phyloP scores from a whole-genome alignment of 108 stramenopile genomes.

The Conticribra guillardii region DNA sequence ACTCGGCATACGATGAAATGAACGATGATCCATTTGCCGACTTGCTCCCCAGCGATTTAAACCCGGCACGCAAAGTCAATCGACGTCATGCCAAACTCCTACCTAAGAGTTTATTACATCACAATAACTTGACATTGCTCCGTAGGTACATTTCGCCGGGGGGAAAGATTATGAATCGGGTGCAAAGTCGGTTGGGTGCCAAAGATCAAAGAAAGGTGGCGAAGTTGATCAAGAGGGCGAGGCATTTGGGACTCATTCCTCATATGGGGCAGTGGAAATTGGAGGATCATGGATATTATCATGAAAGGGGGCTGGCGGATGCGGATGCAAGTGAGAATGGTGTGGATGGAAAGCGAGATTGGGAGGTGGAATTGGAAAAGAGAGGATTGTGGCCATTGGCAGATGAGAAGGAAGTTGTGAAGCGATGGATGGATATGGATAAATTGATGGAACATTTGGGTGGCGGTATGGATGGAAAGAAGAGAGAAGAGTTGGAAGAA shows the following conservation, averaged over 20 bases:
- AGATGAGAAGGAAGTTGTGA: slow-evolving; percentile 29
- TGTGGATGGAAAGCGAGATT: slow-evolving; percentile 17
- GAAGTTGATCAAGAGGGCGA: slow-evolving; percentile 79
- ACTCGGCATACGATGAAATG: slow-evolving; percentile 30
- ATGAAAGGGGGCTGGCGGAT: slow-evolving; percentile 59
- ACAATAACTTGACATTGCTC: slow-evolving; percentile 78
- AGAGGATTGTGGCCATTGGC: slow-evolving; percentile 40
- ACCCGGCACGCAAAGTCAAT: slow-evolving; percentile 73
- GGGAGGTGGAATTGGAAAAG: slow-evolving; percentile 47
- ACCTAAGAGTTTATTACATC: slow-evolving; percentile 70
- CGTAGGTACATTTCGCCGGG: slow-evolving; percentile 76
- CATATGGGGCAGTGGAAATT: slow-evolving; percentile 77
- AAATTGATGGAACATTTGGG: slow-evolving; percentile 27
- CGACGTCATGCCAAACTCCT: slow-evolving; percentile 70
- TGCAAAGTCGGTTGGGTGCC: slow-evolving; percentile 78
- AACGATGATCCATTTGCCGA: slow-evolving; percentile 80
- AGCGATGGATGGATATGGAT: slow-evolving; percentile 37
- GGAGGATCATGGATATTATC: slow-evolving; percentile 72
- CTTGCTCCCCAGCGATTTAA: slow-evolving; percentile 75
- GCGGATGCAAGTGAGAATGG: slow-evolving; percentile 37
- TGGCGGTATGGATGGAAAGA: slow-evolving; percentile 22
- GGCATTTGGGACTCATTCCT: slow-evolving; percentile 79
- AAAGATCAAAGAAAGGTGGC: slow-evolving; percentile 85
- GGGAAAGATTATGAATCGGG: slow-evolving; percentile 84
- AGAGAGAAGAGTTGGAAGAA: slow-evolving; percentile 33